phyloP scores from a whole-genome alignment of 306 rosid species.

The Urtica urens region DNA sequence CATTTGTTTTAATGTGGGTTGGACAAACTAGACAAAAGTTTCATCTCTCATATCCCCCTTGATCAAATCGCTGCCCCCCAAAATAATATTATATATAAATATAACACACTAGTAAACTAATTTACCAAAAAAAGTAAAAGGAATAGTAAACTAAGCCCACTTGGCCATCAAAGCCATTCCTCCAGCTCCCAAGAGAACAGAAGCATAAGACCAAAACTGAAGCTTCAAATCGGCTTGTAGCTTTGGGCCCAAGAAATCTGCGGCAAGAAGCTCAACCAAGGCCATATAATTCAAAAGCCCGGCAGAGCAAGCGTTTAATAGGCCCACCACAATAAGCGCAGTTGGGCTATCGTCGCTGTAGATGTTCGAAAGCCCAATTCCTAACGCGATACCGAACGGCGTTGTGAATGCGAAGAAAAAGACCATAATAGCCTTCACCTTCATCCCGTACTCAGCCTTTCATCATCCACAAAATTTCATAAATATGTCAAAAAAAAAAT shows the following conservation, averaged over 20 bases:
- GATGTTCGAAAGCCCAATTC: slow-evolving; percentile 40
- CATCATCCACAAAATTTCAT: background rate
- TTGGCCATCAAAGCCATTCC: slow-evolving; percentile 60
- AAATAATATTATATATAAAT: too few species aligned
- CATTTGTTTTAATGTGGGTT: too few species aligned
- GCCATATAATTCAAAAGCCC: slow-evolving; percentile 63
- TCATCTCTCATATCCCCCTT: too few species aligned
- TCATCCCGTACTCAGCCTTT: slow-evolving; percentile 46
- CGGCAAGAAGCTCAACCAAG: slow-evolving; percentile 43
- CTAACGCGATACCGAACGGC: slow-evolving; percentile 53
- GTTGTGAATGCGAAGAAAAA: slow-evolving; percentile 59
- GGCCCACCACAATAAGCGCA: slow-evolving; percentile 49
- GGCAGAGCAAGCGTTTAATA: slow-evolving; percentile 51
- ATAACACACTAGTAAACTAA: too few species aligned
- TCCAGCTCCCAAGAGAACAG: slow-evolving; percentile 55
- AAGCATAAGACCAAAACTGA: slow-evolving; percentile 26
- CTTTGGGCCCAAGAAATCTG: slow-evolving; percentile 49
- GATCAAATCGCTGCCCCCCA: too few species aligned
- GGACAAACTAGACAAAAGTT: too few species aligned
- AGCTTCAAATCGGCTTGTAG: slow-evolving; percentile 37
- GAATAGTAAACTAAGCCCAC: too few species aligned
- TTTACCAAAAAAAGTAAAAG: too few species aligned
- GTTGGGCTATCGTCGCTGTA: slow-evolving; percentile 40
- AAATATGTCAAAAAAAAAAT: background rate
- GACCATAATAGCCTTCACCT: slow-evolving; percentile 29